Evolutionary conservation across 768 basidiomycete genomes (phyloP).

Genomic region (Lepiota venenata): DNA sequence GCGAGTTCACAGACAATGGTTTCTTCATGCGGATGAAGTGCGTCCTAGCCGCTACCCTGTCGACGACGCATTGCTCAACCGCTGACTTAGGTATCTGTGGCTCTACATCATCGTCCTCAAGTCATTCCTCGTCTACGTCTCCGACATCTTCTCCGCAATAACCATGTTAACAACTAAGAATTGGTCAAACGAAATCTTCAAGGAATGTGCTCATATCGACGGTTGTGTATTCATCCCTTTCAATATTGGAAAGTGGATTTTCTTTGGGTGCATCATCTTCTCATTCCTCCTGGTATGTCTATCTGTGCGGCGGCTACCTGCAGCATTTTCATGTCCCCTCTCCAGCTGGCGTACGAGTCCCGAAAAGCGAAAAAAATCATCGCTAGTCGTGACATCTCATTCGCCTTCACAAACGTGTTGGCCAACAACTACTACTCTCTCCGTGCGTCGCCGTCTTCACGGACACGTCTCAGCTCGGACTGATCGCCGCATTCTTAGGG

Average conservation of each 20-base stretch:
- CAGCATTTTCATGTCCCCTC: neutral
- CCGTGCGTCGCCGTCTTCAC: constrained; percentile 48
- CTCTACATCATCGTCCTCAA: constrained; percentile 92
- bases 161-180: constrained; percentile 90
- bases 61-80: neutral
- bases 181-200: constrained; percentile 92
- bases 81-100: constrained; percentile 74
- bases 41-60: constrained; percentile 19
- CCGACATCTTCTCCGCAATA: constrained; percentile 96
- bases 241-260: constrained; percentile 90
- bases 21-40: constrained; percentile 87
- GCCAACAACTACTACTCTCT: constrained; percentile 96
- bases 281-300: constrained; percentile 87
- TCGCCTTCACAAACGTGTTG: constrained; percentile 97
- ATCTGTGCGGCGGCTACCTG: neutral
- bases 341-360: constrained; percentile 81
- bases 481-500: constrained; percentile 41
- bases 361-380: constrained; percentile 94
- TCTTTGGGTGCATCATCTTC: constrained; percentile 97
- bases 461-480: constrained; percentile 8
- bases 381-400: constrained; percentile 93
- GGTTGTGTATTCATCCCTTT: constrained; percentile 88
- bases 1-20: constrained; percentile 88
- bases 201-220: constrained; percentile 56
- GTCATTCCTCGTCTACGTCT: constrained; percentile 93